A percentile compares a stretch with the other conserved stretches of the same genome.
phyloP scores from a whole-genome alignment of 306 rosid species.

The Ammopiptanthus mongolicus region DNA sequence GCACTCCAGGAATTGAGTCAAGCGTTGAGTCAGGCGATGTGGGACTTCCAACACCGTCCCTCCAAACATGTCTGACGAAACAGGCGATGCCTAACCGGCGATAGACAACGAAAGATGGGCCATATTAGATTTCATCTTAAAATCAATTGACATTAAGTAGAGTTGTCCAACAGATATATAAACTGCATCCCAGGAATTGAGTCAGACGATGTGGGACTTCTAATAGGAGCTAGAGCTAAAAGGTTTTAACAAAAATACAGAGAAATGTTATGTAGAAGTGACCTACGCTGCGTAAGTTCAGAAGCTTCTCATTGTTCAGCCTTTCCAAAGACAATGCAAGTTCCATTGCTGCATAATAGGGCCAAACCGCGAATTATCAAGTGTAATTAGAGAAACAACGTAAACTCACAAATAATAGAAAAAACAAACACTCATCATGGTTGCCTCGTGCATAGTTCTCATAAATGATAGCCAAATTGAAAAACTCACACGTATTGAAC shows the following conservation, averaged over 20 bases:
- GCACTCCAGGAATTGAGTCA: too few relatives aligned
- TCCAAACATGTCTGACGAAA: too few relatives aligned
- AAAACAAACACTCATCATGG: not conserved
- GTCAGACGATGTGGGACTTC: too few relatives aligned
- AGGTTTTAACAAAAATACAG: not conserved
- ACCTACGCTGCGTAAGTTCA: constrained; percentile 27
- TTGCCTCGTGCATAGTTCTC: not conserved
- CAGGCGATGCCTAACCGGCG: too few relatives aligned
- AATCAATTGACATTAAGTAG: too few relatives aligned
- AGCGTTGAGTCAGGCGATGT: too few relatives aligned
- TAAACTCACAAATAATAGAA: not conserved
- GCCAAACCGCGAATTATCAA: not conserved
- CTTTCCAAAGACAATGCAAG: constrained; percentile 39
- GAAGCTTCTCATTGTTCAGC: constrained; percentile 39
- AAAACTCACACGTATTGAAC: not conserved
- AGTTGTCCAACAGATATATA: too few relatives aligned
- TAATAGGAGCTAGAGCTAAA: not conserved
- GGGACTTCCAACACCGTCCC: too few relatives aligned
- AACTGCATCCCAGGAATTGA: too few relatives aligned
- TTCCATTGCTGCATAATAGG: constrained; percentile 34
- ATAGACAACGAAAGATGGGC: too few relatives aligned
- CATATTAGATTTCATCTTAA: too few relatives aligned
- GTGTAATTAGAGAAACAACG: not conserved
- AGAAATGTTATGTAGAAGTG: not conserved
- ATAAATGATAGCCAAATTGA: not conserved